phyloP scores from a whole-genome alignment of 805 yeast species.

The Monosporozyma aquatica region DNA sequence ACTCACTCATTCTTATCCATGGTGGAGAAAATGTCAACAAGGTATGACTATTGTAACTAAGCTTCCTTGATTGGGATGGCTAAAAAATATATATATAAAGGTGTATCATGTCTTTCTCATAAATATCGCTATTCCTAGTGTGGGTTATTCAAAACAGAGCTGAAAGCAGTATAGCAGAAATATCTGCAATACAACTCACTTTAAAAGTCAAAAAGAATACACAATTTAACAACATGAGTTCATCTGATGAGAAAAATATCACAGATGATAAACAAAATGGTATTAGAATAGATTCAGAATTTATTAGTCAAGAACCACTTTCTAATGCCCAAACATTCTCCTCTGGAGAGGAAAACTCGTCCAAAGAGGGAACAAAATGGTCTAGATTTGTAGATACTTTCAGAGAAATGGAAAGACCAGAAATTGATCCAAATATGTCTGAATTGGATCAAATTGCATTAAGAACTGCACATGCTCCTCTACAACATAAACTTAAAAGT shows the following conservation, averaged over 20 bases:
- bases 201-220: too few species aligned
- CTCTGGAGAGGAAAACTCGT: background rate
- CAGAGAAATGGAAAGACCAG: conserved; percentile 48
- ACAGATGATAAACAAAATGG: conserved; percentile 1
- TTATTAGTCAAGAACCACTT: conserved; percentile 2
- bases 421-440: conserved; percentile 33
- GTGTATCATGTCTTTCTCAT: too few species aligned
- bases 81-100: too few species aligned
- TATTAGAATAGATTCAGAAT: conserved; percentile 3
- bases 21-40: too few species aligned
- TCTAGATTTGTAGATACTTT: conserved; percentile 2
- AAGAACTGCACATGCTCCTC: conserved; percentile 44
- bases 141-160: too few species aligned
- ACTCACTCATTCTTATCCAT: too few species aligned
- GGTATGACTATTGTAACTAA: too few species aligned
- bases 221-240: background rate
- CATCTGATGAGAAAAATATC: conserved; percentile 2
- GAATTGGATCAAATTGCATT: conserved; percentile 40
- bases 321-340: background rate
- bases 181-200: too few species aligned
- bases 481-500: conserved; percentile 43
- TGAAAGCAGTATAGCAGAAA: too few species aligned
- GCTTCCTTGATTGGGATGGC: too few species aligned
- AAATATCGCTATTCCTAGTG: too few species aligned
- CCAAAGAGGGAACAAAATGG: conserved; percentile 2